Base-by-base conservation (phyloP, 352 stramenopile genomes). In the Globisporangium apiculatum region DNA sequence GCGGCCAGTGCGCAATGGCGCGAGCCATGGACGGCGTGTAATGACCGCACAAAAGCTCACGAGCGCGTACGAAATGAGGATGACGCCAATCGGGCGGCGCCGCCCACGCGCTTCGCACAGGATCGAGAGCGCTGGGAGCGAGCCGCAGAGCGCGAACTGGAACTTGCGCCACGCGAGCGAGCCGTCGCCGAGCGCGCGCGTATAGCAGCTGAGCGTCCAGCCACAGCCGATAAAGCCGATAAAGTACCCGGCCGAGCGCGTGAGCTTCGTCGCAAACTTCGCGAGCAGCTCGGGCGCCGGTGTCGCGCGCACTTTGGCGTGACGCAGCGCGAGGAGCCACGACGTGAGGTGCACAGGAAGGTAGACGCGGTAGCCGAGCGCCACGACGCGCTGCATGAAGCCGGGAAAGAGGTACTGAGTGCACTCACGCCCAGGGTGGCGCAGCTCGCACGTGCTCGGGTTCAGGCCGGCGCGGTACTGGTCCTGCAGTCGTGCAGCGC, bases 11-110 rank as follows among this genome's bases (percentile, higher is more conserved):
- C 65, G 64, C 17, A 48, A 35, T 7, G 65, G 67, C 55, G 77
- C 58, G 17, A 87, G 61, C 71, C 66, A 81, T 17, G 51, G 17
- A 80, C 51, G 4, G 64, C 49, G 18, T 69, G 60, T 24, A 68
- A 69, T 54, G 15, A 86, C 75, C 3, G 65, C 71, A 35, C 68
- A 69, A 48, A 83, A 64, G 46, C 75, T 88, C 50, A 85, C 60
- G 7, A 83, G 75, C 58, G 67, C 67, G 43, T 88, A 88, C 41
- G 78, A 83, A 17, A 69, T 68, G 48, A 88, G 74, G 60, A 88
- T 83, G 7, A 88, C 67, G 14, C 72, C 75, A 49, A 86, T 82
- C 1, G 74, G 75, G 2, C 68, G 66, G 17, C 76, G 60, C 17
- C 78, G 63, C 8, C 71, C 76, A 2, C 67, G 66, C 4, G 71